A percentile compares a stretch with the other conserved stretches of the same genome.
phyloP scores from a whole-genome alignment of 176 grass and related monocot species.

The Bromus sterilis region DNA sequence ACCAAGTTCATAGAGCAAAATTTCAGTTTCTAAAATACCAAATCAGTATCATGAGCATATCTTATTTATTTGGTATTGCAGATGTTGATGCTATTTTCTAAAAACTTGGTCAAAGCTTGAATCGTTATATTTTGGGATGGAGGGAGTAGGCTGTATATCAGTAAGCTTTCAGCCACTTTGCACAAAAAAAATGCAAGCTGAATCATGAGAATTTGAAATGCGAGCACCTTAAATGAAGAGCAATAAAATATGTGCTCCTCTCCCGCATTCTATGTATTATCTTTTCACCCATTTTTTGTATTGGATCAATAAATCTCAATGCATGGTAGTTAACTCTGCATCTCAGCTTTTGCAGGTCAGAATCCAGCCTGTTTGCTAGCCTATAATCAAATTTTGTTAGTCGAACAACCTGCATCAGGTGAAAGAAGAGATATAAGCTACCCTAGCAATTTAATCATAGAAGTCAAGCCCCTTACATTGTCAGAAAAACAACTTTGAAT shows the following conservation, averaged over 20 bases:
- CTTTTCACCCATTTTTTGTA: conserved; percentile 77
- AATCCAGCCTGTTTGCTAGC: conserved; percentile 79
- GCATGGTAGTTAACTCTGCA: conserved; percentile 91
- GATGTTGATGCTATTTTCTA: too few species aligned
- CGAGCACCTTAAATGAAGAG: conserved; percentile 83
- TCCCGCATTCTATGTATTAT: conserved; percentile 79
- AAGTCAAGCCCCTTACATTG: neutral
- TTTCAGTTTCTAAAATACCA: too few species aligned
- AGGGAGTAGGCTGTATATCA: neutral
- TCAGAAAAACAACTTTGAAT: neutral
- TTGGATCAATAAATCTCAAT: conserved; percentile 65
- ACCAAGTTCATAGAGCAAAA: too few species aligned
- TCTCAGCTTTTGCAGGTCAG: conserved; percentile 82
- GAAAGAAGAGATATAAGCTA: conserved; percentile 16
- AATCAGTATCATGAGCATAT: too few species aligned
- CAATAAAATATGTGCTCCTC: conserved; percentile 78
- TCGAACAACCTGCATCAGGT: conserved; percentile 65
- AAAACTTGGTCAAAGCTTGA: too few species aligned
- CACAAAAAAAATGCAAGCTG: neutral
- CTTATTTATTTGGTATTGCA: too few species aligned
- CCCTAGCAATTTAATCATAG: neutral
- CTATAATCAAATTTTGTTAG: conserved; percentile 95
- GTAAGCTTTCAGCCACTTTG: neutral
- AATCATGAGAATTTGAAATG: neutral
- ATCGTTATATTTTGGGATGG: too few species aligned